A percentile compares a stretch with the other conserved stretches of the same genome.
Evolutionary conservation across 2,329 filamentous ascomycete genomes (phyloP).

Genomic region (Aspergillus japonicus): DNA sequence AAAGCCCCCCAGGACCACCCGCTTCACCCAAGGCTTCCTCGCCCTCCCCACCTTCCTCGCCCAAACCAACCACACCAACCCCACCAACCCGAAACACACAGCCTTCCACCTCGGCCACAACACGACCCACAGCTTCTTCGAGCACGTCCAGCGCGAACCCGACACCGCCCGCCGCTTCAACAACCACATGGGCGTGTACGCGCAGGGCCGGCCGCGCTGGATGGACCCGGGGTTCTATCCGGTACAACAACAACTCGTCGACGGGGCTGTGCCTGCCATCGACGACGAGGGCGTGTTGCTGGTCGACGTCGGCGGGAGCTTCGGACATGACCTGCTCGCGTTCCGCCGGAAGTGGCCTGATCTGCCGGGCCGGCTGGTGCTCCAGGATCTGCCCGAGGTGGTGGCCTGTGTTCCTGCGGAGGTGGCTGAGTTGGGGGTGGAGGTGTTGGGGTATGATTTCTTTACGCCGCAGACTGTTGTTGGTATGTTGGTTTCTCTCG

Average conservation of each 20-base stretch:
- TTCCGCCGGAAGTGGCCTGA: conserved; percentile 40
- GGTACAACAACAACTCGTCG: conserved; percentile 22
- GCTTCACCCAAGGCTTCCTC: conserved; percentile 24
- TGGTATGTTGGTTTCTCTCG: conserved; percentile 22
- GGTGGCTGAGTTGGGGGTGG: conserved; percentile 18
- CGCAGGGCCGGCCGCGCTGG: conserved; percentile 30
- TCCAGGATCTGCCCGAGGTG: conserved; percentile 51
- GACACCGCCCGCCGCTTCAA: conserved; percentile 24
- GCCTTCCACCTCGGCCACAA: conserved; percentile 29
- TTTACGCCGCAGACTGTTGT: conserved; percentile 49
- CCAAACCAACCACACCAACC: conserved; percentile 28
- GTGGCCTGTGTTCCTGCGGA: conserved; percentile 16
- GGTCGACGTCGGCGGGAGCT: conserved; percentile 47
- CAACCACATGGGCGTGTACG: conserved; percentile 30
- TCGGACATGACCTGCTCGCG: conserved; percentile 43
- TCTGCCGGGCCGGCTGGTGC: conserved; percentile 44
- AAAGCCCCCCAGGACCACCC: conserved; percentile 22
- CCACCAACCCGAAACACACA: conserved; percentile 24
- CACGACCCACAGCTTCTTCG: conserved; percentile 31
- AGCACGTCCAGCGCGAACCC: conserved; percentile 24
- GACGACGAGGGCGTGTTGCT: conserved; percentile 25
- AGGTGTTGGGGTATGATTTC: conserved; percentile 48
- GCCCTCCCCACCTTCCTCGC: conserved; percentile 28
- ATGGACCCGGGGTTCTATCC: conserved; percentile 34
- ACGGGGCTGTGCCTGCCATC: conserved; percentile 4